Base-by-base conservation (phyloP, 2,329 filamentous ascomycete species). In the Colletotrichum lini region DNA sequence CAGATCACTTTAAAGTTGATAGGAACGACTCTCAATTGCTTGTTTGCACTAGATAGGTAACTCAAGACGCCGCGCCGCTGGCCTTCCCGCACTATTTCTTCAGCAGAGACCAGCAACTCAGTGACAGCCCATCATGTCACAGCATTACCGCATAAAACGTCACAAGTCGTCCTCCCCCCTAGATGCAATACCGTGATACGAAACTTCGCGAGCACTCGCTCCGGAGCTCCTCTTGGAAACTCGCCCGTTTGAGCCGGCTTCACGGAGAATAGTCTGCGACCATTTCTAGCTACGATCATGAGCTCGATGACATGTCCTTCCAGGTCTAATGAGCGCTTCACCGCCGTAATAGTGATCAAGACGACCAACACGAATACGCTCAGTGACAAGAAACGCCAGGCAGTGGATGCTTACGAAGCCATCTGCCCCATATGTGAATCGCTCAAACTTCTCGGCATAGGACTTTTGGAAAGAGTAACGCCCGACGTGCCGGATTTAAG, bases 101-200 rank as follows among this genome's bases (percentile, higher is more conserved):
- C 35, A 38, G 35, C 35, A 10, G 42, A 21, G 13, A 35, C 40
- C 13, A 50, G 30, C 45, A 45, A 62, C 35, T 62, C 35, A 42
- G 35, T n/a, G 45, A 42, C 45, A 12, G 35, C 10, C 23, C 26
- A 40, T 35, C 50, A 45, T 49, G 38, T 62, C 57, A 62, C 64
- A 61, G 53, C 49, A 50, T 47, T 53, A 52, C 44, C n/a, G 38
- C 50, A 67, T 16, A 10, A 50, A 52, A 16, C 45, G 59, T 52
- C 47, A 52, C 59, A 50, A 49, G 26, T 52, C 52, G 16, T 45
- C 44, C 4, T 7, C n/a, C 23, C 49, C 49, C 23, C 49, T 23
- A 10, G 9, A 38, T 40, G 13, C 18, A 40, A n/a, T 40, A 10
- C 21, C n/a, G 18, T n/a, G 12, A 21, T n/a, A 21, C 18, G 18